Evolutionary conservation across 2,329 filamentous ascomycete genomes (phyloP), one percentile per base, ranked within the genome.

Genomic region (Pseudogymnoascus sp.): DNA sequence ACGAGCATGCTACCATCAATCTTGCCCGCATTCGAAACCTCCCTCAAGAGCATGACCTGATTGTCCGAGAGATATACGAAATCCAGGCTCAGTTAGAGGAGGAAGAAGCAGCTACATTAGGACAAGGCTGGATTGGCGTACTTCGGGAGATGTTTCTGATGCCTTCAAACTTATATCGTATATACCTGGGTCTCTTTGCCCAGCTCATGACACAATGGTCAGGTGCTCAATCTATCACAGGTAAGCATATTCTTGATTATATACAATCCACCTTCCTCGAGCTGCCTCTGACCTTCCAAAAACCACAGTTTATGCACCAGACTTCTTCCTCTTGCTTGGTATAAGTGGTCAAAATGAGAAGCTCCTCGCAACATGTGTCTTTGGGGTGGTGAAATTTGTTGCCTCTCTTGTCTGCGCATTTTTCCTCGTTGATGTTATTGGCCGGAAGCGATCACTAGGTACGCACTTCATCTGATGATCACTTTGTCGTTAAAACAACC

Each of bases 121-220:
- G 87, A 4, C 75, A 84, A 0, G 81, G 82, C n/a, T 84, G 81
- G 76, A 70, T 83, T 1, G 87, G 87, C 2, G 78, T 85, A 35
- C 62, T 91, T 64, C 84, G 84, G 68, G 89, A 91, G 73, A 79
- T 90, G 67, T 81, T 91, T 71, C 69, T 84, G n/a, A 78, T 84
- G 63, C 83, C 81, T 28, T 82, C 81, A 69, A 92, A 91, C 73
- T 74, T 88, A 2, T 91, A 91, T 74, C 81, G 89, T 3, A 76
- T 92, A 3, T 87, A 87, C 70, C 78, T 92, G 28, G 80, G 84
- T 38, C 75, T 85, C 61, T 81, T 85, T 74, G 83, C 86, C 0
- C 89, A 92, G 72, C 72, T 93, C 59, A 78, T 92, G 1, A 81
- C 81, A 0, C 89, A 93, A 69, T 91, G 87, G 87, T 85, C 81